Base-by-base conservation (phyloP, 805 yeast species). In the Maudiozyma bulderi region DNA sequence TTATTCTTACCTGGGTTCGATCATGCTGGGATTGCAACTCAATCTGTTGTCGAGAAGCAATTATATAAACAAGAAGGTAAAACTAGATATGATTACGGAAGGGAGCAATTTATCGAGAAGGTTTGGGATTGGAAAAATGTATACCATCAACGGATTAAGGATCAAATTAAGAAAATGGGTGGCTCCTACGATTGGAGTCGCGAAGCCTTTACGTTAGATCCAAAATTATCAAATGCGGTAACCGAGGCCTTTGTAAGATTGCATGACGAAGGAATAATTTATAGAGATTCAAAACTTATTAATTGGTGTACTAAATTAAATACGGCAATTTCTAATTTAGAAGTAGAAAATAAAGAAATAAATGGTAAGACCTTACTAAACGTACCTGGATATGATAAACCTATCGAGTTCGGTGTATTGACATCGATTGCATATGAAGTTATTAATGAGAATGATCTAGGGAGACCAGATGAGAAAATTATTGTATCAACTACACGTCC, bases 11-110 rank as follows among this genome's bases (percentile, higher is more conserved):
- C 98, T 43, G 99, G 99, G 35, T 91, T 91, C 64, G 98, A 91
- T 71, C 99, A 91, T 66, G 98, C 98, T 31, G 99, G 99, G 75
- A 91, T 91, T 67, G 95, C 96, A 37, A 93, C 98, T 8, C 99
- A 91, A 71, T 85, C 96, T 14, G 97, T 93, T 55, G 98, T 91
- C 52, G 99, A 91, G 72, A 91, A 91, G 71, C 88, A 83, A 72
- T 67, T 91, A 43, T 87, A 95, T 95, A 84, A 86, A 50, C 77
- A 78, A 56, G 86, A 86, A 61, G 76, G 80, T 68, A 76, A 82
- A 65, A 87, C 97, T 45, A 84, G 96, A 71, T 95, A 91, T 68
- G 97, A 93, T 64, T 80, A 80, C 51, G 95, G 96, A 52, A 86
- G 98, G 70, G 96, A 91, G 65, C 81, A 78, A 55, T 91, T 91